Evolutionary conservation across 768 basidiomycete genomes (phyloP), one percentile per base, ranked within the genome.

Genomic region (Roridomyces roridus): DNA sequence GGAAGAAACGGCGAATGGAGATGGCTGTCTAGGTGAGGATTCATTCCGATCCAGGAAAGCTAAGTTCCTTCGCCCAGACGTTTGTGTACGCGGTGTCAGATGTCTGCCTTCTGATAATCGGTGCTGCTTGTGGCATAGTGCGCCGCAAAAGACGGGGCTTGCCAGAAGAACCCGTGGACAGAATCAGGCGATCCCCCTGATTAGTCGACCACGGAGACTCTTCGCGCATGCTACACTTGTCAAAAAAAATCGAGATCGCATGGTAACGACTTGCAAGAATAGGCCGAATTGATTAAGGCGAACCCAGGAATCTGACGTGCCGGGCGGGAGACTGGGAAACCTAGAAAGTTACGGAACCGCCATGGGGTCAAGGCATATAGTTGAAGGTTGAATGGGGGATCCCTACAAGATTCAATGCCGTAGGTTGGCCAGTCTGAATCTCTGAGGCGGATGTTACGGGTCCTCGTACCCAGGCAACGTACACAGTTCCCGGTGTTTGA

Each of bases 11-110:
- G 31, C 31, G 31, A 51, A 54, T 54, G 39, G 51, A 57, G 60
- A 53, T 55, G 24, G n/a, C 46, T 49, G 58, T 46, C 47, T 51
- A 74, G 74, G 67, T 58, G 68, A 59, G 48, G 35, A 54, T 55
- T 62, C 55, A 67, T 69, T 74, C 76, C 64, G 73, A 77, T 72
- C n/a, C 35, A 23, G 49, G 42, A 40, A 54, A 21, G 34, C 25
- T 18, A 45, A 43, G 34, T 37, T 44, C 23, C 28, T 51, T 49
- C 48, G 58, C 43, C 46, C 35, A 50, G 46, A 55, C 53, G 55
- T 54, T 24, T 42, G 51, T 55, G 29, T 45, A 58, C 21, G 51
- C 55, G 60, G 37, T 62, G 60, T 62, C 60, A 62, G 60, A 57
- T 62, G 56, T 51, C 49, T 29, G 46, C 37, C 5, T 40, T 20